phyloP scores from a whole-genome alignment of 23 red algal genomes.

The Cyanidiococcus yangmingshanensis region DNA sequence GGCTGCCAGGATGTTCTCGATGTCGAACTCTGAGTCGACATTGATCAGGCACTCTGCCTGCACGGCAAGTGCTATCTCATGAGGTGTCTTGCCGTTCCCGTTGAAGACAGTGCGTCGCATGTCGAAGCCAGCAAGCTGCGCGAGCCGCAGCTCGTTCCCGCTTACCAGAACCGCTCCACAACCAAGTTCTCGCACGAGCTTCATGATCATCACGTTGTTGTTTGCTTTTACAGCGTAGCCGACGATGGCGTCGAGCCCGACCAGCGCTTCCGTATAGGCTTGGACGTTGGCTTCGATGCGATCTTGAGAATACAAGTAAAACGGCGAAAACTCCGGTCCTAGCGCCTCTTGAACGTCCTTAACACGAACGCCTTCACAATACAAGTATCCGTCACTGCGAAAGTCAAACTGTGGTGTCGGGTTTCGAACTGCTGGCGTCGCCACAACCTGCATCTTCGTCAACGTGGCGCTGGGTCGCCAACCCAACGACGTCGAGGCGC shows the following conservation, averaged over 20 bases:
- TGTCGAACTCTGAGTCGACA: constrained; percentile 93
- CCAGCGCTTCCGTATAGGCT: constrained; percentile 60
- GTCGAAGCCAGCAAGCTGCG: constrained; percentile 75
- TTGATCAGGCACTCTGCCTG: constrained; percentile 65
- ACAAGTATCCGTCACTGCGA: constrained; percentile 60
- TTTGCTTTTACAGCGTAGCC: constrained; percentile 95
- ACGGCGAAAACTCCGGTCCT: constrained; percentile 32
- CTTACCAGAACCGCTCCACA: constrained; percentile 77
- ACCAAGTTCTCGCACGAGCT: constrained; percentile 40
- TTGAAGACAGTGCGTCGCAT: constrained; percentile 83
- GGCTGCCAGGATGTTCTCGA: constrained; percentile 53
- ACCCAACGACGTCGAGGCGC: no score
- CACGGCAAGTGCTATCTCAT: constrained; percentile 59
- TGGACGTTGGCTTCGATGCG: constrained; percentile 53
- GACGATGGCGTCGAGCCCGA: constrained; percentile 68
- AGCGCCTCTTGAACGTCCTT: constrained; percentile 55
- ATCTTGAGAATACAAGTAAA: constrained; percentile 75
- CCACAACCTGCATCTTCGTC: constrained; percentile 44
- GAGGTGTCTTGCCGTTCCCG: constrained; percentile 77
- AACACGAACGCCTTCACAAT: constrained; percentile 54
- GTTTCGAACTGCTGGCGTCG: constrained; percentile 33
- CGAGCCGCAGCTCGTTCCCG: constrained; percentile 70
- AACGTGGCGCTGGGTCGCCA: no score
- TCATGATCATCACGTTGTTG: constrained; percentile 69
- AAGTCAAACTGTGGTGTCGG: constrained; percentile 50